Conservation (phyloP, 2,329 filamentous ascomycete species). For the Saccharata proteae region DNA sequence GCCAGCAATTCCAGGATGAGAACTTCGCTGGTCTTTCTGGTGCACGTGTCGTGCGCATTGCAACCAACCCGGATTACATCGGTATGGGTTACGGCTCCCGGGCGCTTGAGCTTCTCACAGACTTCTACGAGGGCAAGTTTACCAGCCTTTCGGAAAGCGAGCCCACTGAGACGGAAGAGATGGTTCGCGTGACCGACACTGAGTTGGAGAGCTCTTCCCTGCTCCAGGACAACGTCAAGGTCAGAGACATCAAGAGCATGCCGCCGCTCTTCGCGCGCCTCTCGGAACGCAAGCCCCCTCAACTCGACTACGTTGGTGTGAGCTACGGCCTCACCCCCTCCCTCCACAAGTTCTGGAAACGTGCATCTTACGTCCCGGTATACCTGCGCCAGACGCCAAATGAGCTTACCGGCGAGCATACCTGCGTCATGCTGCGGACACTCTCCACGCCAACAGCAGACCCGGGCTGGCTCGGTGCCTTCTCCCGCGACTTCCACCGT, state of each 20-base stretch:
- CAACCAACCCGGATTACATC: conserved; percentile 87
- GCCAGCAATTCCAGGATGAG: conserved; percentile 95
- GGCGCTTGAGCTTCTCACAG: conserved; percentile 72
- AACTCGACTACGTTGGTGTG: conserved; percentile 86
- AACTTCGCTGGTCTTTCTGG: conserved; percentile 91
- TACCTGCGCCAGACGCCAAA: conserved; percentile 94
- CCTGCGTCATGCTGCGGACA: conserved; percentile 89
- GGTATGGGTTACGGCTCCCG: conserved; percentile 89
- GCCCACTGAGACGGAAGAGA: conserved; percentile 41
- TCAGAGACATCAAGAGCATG: conserved; percentile 80
- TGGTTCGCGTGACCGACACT: conserved; percentile 68
- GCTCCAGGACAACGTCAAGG: conserved; percentile 75
- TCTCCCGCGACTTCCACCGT: conserved; percentile 83
- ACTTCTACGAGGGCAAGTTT: conserved; percentile 94
- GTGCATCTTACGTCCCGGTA: conserved; percentile 70
- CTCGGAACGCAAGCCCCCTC: conserved; percentile 65
- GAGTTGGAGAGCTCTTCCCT: conserved; percentile 68
- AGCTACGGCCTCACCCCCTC: conserved; percentile 81
- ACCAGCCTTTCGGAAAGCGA: conserved; percentile 67
- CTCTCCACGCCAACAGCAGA: conserved; percentile 42
- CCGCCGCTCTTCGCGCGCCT: conserved; percentile 86
- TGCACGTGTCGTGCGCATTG: conserved; percentile 83
- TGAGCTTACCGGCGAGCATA: conserved; percentile 93
- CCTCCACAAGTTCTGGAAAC: conserved; percentile 96
- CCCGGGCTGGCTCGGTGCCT: conserved; percentile 76